Base-by-base conservation (phyloP, 2,329 filamentous ascomycete species). In the Penicillium sp. region DNA sequence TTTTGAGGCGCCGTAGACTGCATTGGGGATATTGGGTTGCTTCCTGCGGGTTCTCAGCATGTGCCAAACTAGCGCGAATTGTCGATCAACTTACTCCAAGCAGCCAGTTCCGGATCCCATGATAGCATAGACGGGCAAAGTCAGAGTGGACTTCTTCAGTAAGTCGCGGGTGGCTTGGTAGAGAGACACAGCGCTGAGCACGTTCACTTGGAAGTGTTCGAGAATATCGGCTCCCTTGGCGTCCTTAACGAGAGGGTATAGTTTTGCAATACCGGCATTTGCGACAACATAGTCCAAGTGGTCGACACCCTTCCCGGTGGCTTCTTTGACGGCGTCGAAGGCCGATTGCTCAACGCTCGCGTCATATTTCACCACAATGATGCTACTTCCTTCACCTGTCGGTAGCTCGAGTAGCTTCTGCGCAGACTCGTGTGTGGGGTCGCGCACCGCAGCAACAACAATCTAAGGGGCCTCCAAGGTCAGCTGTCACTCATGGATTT, bases 381-480 rank as follows among this genome's bases (percentile, higher is more conserved):
- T 47, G 34, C 53, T 49, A 24, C 65, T 72, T 27, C 67, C 67
- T 8, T 63, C 45, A 2, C 59, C 71, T 10, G 50, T 63, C n/a
- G 64, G n/a, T 4, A 54, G 47, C 47, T 48, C 1, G 11, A 46
- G 3, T 16, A 78, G 67, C 3, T 65, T 58, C 1, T 63, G 27
- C 2, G 66, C 63, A 32, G 61, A 64, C 5, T 62, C 46, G 21
- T 68, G 56, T 0, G 59, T 43, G 4, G 58, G 65, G n/a, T 71
- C 63, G 21, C 76, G 75, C 29, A 76, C 67, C 5, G 71, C 73
- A 18, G 72, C 75, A 13, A 80, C 71, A 39, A 79, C 71, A 42
- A 45, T 38, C 46, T 59, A 31, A 13, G 21, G 39, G 29, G 24
- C 11, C 31, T 49, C 6, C 4, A 1, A 11, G 5, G 9, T 21